Evolutionary conservation across 148 eudicot species (phyloP), one percentile per base, ranked within the genome.

Genomic region (Silene latifolia): DNA sequence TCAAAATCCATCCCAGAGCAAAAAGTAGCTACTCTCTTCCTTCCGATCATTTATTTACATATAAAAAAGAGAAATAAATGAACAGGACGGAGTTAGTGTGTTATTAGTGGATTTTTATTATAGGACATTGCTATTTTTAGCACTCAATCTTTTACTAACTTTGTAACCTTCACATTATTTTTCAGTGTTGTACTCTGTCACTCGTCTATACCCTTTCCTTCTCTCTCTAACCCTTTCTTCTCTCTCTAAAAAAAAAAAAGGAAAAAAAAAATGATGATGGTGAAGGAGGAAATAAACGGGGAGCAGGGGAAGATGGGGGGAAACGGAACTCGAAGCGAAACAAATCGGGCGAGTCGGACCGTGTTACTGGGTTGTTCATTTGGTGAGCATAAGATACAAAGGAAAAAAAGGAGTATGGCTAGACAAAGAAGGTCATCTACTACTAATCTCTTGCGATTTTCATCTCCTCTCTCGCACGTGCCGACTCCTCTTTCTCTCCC

Each of bases 341-440:
- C 74, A 42, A 74, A 14, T 60, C 74, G 74, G 15, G 1, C 63
- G 77, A 78, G 71, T 72, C 51, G 73, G 12, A 58, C 4, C 5
- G 66, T 17, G 53, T 61, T 32, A 63, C 13, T 48, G 74, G 60
- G 42, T 15, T 68, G 44, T 72, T 51, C 67, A 25, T 76, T 77
- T 73, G 80, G 83, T 0, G 80, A 76, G 19, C 77, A 81, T 67
- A 81, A 81, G 69, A 81, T 81, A 60, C 80, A 77, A 68, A 77
- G 83, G 80, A 81, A 77, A 74, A 81, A 81, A 77, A 77, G 83
- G 35, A 32, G 35, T 32, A 81, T 81, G 83, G 80, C 83, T 0
- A 68, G 83, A 44, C 83, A 81, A 53, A 51, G 83, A 32, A 67
- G 83, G 51, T 73, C 80, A 9, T 81, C 83, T 53, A 70, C 73